Conservation (phyloP, 306 rosid genomes). For the Elaeagnus macrophylla region DNA sequence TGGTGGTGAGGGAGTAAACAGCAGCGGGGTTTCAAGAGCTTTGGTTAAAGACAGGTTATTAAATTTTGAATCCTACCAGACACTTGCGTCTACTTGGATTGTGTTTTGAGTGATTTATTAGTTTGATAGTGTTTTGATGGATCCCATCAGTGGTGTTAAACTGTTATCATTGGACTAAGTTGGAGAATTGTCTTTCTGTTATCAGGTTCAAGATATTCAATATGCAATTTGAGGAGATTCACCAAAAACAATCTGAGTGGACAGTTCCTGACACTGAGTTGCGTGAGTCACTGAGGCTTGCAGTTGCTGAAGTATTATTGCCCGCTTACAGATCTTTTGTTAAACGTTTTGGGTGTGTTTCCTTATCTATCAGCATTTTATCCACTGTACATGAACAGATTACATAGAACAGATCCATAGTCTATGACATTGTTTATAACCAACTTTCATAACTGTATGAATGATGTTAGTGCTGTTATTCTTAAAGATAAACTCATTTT, state of each 20-base stretch:
- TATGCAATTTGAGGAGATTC: conserved; percentile 75
- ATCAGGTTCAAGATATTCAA: conserved; percentile 77
- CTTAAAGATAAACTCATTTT: no score
- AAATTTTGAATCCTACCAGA: neutral
- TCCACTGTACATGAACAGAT: no score
- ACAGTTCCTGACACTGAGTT: conserved; percentile 92
- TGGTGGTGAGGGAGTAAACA: conserved; percentile 57
- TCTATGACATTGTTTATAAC: no score
- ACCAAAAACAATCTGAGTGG: conserved; percentile 94
- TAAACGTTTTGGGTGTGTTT: conserved; percentile 74
- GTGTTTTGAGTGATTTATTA: neutral
- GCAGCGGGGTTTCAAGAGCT: conserved; percentile 92
- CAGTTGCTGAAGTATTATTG: conserved; percentile 88
- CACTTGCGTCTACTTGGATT: neutral
- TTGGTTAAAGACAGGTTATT: conserved; percentile 76
- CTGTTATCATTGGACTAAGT: conserved; percentile 12
- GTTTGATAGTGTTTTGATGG: neutral
- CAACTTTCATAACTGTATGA: no score
- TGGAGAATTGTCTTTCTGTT: conserved; percentile 8
- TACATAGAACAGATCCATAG: no score
- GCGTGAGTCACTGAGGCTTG: conserved; percentile 88
- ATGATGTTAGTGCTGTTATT: no score
- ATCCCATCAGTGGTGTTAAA: no score
- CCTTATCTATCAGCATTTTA: neutral
- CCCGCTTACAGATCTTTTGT: conserved; percentile 90